Evolutionary conservation across 257 asterid genomes (phyloP).

Genomic region (Scutellaria barbata): DNA sequence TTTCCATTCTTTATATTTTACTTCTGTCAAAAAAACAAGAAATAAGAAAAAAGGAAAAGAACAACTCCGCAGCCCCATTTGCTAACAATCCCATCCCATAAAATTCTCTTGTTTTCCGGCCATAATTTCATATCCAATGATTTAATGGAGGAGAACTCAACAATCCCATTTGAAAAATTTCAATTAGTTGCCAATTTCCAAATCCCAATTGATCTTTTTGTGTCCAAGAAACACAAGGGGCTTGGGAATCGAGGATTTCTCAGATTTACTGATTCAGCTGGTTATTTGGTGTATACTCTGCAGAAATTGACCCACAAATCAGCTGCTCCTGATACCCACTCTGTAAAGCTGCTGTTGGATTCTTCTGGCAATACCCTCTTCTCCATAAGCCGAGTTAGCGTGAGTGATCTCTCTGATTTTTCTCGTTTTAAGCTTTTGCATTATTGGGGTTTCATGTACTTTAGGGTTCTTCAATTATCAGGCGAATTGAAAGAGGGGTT

Average conservation of each 20-base stretch:
- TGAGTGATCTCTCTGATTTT: conserved; percentile 42
- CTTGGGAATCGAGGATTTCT: conserved; percentile 49
- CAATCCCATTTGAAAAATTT: conserved; percentile 33
- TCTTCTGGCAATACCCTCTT: conserved; percentile 59
- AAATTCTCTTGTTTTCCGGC: not conserved
- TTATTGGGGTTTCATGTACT: not conserved
- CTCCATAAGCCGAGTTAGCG: conserved; percentile 55
- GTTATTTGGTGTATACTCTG: conserved; percentile 61
- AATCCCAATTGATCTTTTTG: conserved; percentile 81
- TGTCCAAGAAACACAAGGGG: conserved; percentile 57
- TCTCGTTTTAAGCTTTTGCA: not conserved
- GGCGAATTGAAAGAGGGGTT: not conserved
- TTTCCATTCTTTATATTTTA: not conserved
- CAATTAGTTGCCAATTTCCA: conserved; percentile 35
- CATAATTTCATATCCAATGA: not conserved
- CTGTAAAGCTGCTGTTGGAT: conserved; percentile 56
- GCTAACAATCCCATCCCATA: not conserved
- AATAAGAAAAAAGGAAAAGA: not conserved
- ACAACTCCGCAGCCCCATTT: not conserved
- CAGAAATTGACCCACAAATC: conserved; percentile 44
- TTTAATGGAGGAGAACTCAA: conserved; percentile 47
- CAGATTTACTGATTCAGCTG: conserved; percentile 63
- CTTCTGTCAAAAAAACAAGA: conserved; percentile 4
- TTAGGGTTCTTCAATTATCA: not conserved
- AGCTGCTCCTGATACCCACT: conserved; percentile 24